Percentiles rank a stretch among this genome's conserved stretches.
phyloP scores from a whole-genome alignment of 768 basidiomycete species.

The Sutorius australiensis region DNA sequence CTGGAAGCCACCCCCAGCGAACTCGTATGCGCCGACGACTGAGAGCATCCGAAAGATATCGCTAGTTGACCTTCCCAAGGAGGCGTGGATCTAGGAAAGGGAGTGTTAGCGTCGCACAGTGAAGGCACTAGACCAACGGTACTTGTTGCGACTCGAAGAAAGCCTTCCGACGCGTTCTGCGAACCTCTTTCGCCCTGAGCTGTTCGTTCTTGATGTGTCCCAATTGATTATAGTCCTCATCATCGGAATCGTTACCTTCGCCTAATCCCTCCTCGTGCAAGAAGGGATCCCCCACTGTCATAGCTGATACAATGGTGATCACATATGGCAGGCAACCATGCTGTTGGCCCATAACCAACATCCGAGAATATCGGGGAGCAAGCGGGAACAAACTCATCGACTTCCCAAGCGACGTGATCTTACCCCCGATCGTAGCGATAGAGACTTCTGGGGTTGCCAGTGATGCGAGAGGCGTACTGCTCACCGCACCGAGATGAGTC shows the following conservation, averaged over 20 bases:
- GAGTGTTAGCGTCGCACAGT: background rate
- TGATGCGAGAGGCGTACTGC: slow-evolving; percentile 28
- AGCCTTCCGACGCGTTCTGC: slow-evolving; percentile 60
- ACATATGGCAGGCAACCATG: slow-evolving; percentile 92
- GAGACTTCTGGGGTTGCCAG: slow-evolving; percentile 11
- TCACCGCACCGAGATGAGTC: slow-evolving; percentile 79
- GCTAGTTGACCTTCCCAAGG: slow-evolving; percentile 75
- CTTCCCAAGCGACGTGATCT: slow-evolving; percentile 86
- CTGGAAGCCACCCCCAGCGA: slow-evolving; percentile 69
- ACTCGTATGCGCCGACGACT: slow-evolving; percentile 96
- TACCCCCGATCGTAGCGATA: slow-evolving; percentile 41
- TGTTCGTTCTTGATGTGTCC: slow-evolving; percentile 46
- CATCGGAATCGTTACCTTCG: slow-evolving; percentile 38
- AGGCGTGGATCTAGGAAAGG: slow-evolving; percentile 59
- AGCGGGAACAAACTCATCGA: slow-evolving; percentile 93
- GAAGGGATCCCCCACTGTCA: slow-evolving; percentile 96
- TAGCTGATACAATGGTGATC: slow-evolving; percentile 82
- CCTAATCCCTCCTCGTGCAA: slow-evolving; percentile 71
- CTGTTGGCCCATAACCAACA: slow-evolving; percentile 83
- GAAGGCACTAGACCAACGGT: slow-evolving; percentile 15
- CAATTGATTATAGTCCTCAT: slow-evolving; percentile 38
- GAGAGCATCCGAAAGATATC: slow-evolving; percentile 87
- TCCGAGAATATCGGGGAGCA: slow-evolving; percentile 91
- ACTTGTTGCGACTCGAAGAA: slow-evolving; percentile 86
- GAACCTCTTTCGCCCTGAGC: slow-evolving; percentile 51